These are phyloP conservation scores for Discostella stelligeroides DNA, from an alignment of 108 stramenopile genomes.

Conservation along the genomic window DNA sequence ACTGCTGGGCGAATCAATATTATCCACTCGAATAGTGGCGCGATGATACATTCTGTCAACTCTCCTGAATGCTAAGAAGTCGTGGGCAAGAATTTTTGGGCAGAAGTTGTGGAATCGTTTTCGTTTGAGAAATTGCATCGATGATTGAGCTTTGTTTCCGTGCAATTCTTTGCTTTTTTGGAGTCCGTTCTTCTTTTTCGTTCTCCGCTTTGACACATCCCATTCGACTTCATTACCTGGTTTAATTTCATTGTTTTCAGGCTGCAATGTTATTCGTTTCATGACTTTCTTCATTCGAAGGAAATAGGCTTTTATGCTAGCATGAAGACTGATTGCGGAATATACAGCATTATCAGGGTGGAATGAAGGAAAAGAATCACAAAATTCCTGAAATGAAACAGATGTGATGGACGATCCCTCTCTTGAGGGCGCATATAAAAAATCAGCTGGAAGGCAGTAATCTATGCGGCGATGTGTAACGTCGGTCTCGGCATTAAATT, in stretches of 20 bases:
- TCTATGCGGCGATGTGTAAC: slow-evolving; percentile 69
- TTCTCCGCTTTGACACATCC: slow-evolving; percentile 39
- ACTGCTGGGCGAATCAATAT: background rate
- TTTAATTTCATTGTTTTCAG: slow-evolving; percentile 57
- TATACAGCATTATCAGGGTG: slow-evolving; percentile 32
- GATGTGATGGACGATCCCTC: slow-evolving; percentile 15
- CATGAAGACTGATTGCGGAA: slow-evolving; percentile 21
- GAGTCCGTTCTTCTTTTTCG: slow-evolving; percentile 14
- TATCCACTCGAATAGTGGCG: slow-evolving; percentile 58
- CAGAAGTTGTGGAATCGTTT: slow-evolving; percentile 84
- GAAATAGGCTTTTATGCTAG: slow-evolving; percentile 51
- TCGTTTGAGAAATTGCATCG: slow-evolving; percentile 48
- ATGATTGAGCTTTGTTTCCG: background rate
- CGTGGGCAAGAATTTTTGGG: slow-evolving; percentile 66
- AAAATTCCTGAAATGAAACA: slow-evolving; percentile 28
- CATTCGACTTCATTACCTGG: slow-evolving; percentile 60
- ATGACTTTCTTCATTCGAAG: slow-evolving; percentile 66
- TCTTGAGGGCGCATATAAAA: slow-evolving; percentile 39
- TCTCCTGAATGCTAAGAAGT: slow-evolving; percentile 68
- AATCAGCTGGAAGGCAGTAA: slow-evolving; percentile 73
- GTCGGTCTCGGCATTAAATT: slow-evolving; percentile 85
- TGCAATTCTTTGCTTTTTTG: slow-evolving; percentile 11
- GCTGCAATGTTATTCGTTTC: slow-evolving; percentile 64
- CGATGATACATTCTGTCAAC: slow-evolving; percentile 79
- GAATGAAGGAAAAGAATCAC: slow-evolving; percentile 49